Conservation (phyloP, 768 basidiomycete species). For the Naematelia aurantialba region DNA sequence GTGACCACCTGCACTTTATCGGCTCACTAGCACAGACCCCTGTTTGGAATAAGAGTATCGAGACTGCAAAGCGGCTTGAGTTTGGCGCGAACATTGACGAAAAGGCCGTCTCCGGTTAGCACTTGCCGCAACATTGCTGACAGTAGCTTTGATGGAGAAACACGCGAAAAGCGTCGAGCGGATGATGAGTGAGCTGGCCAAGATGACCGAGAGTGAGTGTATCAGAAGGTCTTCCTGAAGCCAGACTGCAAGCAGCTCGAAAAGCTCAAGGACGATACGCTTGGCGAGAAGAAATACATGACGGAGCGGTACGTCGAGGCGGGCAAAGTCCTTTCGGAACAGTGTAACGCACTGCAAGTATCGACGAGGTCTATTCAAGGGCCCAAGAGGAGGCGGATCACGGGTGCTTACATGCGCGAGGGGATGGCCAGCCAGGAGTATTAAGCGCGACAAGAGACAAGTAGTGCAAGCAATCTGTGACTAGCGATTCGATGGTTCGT, state of each 20-base stretch:
- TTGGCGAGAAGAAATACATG: constrained; percentile 5
- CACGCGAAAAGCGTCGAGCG: background rate
- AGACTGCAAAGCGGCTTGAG: background rate
- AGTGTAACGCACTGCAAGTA: constrained; percentile 4
- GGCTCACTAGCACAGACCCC: background rate
- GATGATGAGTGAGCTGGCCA: background rate
- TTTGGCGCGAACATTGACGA: background rate
- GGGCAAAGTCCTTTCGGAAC: constrained; percentile 3
- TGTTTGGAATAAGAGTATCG: background rate
- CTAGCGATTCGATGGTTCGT: no score
- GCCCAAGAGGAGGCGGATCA: background rate
- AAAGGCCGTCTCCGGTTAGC: background rate
- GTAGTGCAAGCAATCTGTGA: background rate
- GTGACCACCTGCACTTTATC: background rate
- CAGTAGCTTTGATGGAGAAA: background rate
- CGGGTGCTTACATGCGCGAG: background rate
- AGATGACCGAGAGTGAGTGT: background rate
- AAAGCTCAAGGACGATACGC: constrained; percentile 8
- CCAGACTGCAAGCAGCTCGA: background rate
- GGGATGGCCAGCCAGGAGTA: background rate
- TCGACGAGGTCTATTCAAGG: background rate
- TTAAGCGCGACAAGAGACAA: background rate
- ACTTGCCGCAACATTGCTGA: background rate
- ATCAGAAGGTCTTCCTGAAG: background rate
- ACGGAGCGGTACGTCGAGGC: constrained; percentile 14